Evolutionary conservation across 805 yeast genomes (phyloP).

Genomic region (Candida incommunis): DNA sequence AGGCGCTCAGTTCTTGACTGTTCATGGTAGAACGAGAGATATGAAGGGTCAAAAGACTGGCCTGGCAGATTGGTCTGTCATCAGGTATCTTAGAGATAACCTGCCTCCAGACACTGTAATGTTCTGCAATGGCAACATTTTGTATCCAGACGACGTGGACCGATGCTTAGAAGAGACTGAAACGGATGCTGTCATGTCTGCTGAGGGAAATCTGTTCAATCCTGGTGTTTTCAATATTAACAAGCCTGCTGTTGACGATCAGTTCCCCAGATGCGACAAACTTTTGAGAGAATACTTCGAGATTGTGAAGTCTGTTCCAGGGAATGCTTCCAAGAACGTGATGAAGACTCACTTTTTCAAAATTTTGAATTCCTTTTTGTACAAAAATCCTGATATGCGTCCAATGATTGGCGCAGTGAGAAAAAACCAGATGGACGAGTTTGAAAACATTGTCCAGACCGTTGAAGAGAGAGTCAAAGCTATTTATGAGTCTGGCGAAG

Average conservation of each 20-base stretch:
- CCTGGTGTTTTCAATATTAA: conserved; percentile 68
- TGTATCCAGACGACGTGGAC: conserved; percentile 72
- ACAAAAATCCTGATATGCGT: conserved; percentile 64
- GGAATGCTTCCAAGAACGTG: conserved; percentile 63
- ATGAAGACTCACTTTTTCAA: conserved; percentile 92
- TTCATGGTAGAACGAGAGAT: conserved; percentile 92
- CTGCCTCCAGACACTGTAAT: conserved; percentile 74
- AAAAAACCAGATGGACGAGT: conserved; percentile 31
- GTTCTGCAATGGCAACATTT: conserved; percentile 88
- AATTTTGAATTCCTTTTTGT: conserved; percentile 65
- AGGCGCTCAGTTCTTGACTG: conserved; percentile 90
- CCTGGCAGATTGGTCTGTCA: conserved; percentile 80
- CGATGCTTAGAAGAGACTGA: conserved; percentile 49
- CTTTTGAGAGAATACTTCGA: conserved; percentile 80
- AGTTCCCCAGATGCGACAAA: conserved; percentile 75
- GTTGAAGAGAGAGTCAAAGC: conserved; percentile 54
- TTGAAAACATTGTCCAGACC: conserved; percentile 41
- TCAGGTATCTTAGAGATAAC: conserved; percentile 63
- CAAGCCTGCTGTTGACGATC: conserved; percentile 31
- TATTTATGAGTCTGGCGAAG: conserved; percentile 38
- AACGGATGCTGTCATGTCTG: conserved; percentile 93
- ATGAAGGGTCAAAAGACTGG: conserved; percentile 98
- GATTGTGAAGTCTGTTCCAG: conserved; percentile 47
- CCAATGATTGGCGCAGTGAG: conserved; percentile 47
- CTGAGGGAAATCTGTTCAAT: conserved; percentile 87